Evolutionary conservation across 2,329 filamentous ascomycete genomes (phyloP), one percentile per base, ranked within the genome.

Genomic region (Botrytis medusae): DNA sequence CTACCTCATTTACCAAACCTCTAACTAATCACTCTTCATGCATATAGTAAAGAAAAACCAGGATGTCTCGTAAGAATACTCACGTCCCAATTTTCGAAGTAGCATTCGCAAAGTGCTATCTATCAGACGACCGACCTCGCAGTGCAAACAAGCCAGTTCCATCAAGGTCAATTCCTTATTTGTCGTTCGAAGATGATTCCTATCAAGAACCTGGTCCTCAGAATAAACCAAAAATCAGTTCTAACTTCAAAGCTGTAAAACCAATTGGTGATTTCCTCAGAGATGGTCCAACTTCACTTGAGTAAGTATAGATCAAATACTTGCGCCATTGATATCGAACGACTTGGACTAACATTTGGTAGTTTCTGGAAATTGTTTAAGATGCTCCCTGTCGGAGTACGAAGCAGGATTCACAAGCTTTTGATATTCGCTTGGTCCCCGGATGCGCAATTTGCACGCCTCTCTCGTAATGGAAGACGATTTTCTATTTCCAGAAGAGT

Each of bases 381-480:
- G n/a, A 57, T n/a, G 20, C 18, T 68, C n/a, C 65, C 65, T 32
- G 22, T 29, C 3, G 37, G 54, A 16, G 9, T 68, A 18, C 16
- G 65, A 68, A 57, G 44, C n/a, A 68, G 29, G 1, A 68, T 68
- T 9, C 57, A 68, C 12, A 68, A 32, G 37, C 37, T 68, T 40
- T 29, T 68, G 16, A 68, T 68, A 9, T 68, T 68, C 34, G 48
- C 65, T 32, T 68, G 48, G 65, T 68, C 65, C 4, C 65, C 48
- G 25, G 65, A 68, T 10, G n/a, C 65, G 3, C 48, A 68, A 25
- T 57, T n/a, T 37, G 65, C 65, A 25, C 34, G 48, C 4, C 65
- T 68, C 22, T 57, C 65, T 32, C 65, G 65, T 9, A 68, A 68
- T 18, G 65, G 65, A 42, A 68, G 65, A 32, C 34, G 65, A 22